phyloP scores from a whole-genome alignment of 2,329 filamentous ascomycete genomes.

The Ascochyta clinopodiicola region DNA sequence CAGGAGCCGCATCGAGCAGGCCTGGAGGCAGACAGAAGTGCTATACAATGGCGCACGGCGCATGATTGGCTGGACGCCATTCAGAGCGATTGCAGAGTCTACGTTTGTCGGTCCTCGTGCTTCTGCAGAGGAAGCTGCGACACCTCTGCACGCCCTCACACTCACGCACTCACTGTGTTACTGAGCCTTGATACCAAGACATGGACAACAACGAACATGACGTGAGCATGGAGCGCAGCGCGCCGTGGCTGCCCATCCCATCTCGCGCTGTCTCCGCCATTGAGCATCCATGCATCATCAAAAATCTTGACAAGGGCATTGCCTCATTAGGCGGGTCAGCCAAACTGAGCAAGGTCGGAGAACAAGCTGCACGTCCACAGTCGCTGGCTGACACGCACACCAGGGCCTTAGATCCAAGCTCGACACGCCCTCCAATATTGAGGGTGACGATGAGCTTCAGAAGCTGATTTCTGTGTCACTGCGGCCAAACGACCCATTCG shows the following conservation, averaged over 20 bases:
- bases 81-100: background rate
- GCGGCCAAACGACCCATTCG: constrained; percentile 78
- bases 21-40: background rate
- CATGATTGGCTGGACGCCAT: background rate
- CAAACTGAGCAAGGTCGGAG: constrained; percentile 60
- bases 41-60: background rate
- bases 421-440: constrained; percentile 29
- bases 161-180: background rate
- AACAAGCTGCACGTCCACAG: constrained; percentile 8
- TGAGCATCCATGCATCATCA: constrained; percentile 72
- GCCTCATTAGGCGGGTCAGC: constrained; percentile 65
- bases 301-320: constrained; percentile 68
- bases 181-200: constrained; percentile 4
- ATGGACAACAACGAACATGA: constrained; percentile 22
- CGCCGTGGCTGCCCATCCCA: constrained; percentile 60
- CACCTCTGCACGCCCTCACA: background rate
- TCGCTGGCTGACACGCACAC: constrained; percentile 17
- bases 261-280: constrained; percentile 63
- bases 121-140: constrained; percentile 10
- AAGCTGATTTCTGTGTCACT: constrained; percentile 72
- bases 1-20: background rate
- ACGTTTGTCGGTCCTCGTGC: constrained; percentile 14
- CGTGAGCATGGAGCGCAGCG: constrained; percentile 9
- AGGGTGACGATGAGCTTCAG: constrained; percentile 49
- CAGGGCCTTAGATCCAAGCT: constrained; percentile 39